Evolutionary conservation across 2,329 filamentous ascomycete genomes (phyloP).

Genomic region (Aspergillus novoparasiticus): DNA sequence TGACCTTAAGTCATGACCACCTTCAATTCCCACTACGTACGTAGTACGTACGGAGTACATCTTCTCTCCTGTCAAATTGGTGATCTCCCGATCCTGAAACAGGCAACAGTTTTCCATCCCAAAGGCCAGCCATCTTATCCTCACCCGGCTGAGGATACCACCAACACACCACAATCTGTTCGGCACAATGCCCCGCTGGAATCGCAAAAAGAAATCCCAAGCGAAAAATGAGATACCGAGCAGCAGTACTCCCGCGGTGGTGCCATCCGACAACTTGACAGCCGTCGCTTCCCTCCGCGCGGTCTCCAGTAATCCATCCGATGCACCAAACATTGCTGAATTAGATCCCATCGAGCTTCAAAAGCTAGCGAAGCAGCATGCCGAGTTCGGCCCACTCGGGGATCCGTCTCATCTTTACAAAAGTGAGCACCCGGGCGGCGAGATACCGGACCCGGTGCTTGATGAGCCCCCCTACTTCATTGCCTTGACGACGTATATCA

Average conservation of each 20-base stretch:
- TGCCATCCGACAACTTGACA: slow-evolving; percentile 8
- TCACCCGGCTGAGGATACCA: neutral
- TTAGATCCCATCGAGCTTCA: slow-evolving; percentile 66
- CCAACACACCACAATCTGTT: neutral
- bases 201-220: slow-evolving; percentile 20
- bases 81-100: neutral
- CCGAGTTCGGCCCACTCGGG: slow-evolving; percentile 83
- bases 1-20: slow-evolving; percentile 1
- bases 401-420: slow-evolving; percentile 79
- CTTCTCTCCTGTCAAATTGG: neutral
- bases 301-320: slow-evolving; percentile 17
- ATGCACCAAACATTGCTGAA: slow-evolving; percentile 7
- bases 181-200: slow-evolving; percentile 26
- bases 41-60: neutral
- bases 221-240: slow-evolving; percentile 14
- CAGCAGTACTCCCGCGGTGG: slow-evolving; percentile 5
- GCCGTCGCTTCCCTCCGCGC: slow-evolving; percentile 21
- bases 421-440: slow-evolving; percentile 76
- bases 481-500: slow-evolving; percentile 92
- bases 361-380: slow-evolving; percentile 71
- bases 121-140: neutral
- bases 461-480: slow-evolving; percentile 95
- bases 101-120: neutral
- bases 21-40: neutral
- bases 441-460: slow-evolving; percentile 76